Evolutionary conservation across 768 basidiomycete genomes (phyloP).

Genomic region (Tephrocybe sp.): DNA sequence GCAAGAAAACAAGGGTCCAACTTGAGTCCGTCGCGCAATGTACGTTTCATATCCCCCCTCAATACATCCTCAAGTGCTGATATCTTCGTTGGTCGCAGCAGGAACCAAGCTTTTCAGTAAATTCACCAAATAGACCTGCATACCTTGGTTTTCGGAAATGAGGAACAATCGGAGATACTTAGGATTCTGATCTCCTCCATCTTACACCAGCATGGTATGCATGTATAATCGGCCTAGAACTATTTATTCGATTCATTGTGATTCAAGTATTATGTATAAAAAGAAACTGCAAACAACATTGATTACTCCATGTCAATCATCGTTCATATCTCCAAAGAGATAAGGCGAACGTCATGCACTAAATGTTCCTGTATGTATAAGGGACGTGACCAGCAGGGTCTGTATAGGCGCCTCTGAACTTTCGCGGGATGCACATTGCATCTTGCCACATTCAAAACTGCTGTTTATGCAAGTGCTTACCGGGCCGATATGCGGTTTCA

Average conservation of each 20-base stretch:
- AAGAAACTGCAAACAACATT: too few relatives aligned
- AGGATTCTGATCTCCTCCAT: background rate
- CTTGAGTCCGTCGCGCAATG: constrained; percentile 53
- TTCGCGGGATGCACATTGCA: constrained; percentile 15
- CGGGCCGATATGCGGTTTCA: constrained; percentile 1
- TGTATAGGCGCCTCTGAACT: constrained; percentile 2
- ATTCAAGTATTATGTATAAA: too few relatives aligned
- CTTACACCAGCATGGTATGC: background rate
- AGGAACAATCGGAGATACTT: too few relatives aligned
- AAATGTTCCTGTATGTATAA: background rate
- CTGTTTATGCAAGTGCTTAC: background rate
- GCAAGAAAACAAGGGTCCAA: constrained; percentile 45
- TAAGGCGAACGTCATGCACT: too few relatives aligned
- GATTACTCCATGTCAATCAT: too few relatives aligned
- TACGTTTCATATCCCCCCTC: constrained; percentile 30
- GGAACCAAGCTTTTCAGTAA: constrained; percentile 36
- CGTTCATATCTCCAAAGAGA: background rate
- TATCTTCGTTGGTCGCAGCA: constrained; percentile 21
- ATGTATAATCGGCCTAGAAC: background rate
- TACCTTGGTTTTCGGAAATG: background rate
- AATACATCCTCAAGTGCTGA: constrained; percentile 11
- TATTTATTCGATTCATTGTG: too few relatives aligned
- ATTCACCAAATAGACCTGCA: constrained; percentile 11
- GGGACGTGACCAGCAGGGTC: constrained; percentile 6
- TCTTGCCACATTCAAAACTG: background rate